A percentile compares a stretch with the other conserved stretches of the same genome.
Conservation (phyloP, 805 yeast species). For the Blastobotrys muscicola region DNA sequence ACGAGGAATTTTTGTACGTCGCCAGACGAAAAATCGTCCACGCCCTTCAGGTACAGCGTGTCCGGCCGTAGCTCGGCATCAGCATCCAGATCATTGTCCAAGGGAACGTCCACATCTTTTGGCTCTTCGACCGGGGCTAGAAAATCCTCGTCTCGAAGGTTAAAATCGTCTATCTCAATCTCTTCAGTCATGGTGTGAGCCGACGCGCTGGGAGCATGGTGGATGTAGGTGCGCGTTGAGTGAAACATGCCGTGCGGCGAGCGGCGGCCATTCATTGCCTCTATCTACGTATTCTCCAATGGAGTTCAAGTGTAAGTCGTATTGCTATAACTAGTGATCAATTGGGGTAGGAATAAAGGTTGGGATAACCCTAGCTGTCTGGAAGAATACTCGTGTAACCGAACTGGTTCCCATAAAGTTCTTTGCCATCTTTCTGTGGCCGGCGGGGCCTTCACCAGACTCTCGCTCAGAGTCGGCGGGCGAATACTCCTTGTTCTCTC, state of each 20-base stretch:
- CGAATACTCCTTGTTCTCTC: conserved; percentile 42
- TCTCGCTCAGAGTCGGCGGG: conserved; percentile 45
- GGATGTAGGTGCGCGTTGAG: too few relatives aligned
- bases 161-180: conserved; percentile 8
- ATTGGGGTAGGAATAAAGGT: conserved; percentile 10
- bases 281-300: too few relatives aligned
- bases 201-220: too few relatives aligned
- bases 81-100: conserved; percentile 1
- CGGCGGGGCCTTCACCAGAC: conserved; percentile 31
- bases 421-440: conserved; percentile 34
- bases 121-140: conserved; percentile 2
- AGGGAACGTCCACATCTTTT: conserved; percentile 1
- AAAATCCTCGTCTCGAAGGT: conserved; percentile 8
- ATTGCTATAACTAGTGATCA: too few relatives aligned
- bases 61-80: conserved; percentile 30
- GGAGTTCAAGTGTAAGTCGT: too few relatives aligned
- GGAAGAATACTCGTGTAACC: conserved; percentile 62
- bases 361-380: conserved; percentile 50
- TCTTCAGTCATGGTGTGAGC: conserved; percentile 1
- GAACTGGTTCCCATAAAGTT: conserved; percentile 54
- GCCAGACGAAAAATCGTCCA: conserved; percentile 51
- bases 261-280: too few relatives aligned
- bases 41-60: conserved; percentile 47
- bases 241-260: too few relatives aligned
- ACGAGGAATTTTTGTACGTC: conserved; percentile 51